Percentiles rank a stretch among this genome's conserved stretches.
phyloP scores from a whole-genome alignment of 2,329 filamentous ascomycete species.

The Cytospora mali region DNA sequence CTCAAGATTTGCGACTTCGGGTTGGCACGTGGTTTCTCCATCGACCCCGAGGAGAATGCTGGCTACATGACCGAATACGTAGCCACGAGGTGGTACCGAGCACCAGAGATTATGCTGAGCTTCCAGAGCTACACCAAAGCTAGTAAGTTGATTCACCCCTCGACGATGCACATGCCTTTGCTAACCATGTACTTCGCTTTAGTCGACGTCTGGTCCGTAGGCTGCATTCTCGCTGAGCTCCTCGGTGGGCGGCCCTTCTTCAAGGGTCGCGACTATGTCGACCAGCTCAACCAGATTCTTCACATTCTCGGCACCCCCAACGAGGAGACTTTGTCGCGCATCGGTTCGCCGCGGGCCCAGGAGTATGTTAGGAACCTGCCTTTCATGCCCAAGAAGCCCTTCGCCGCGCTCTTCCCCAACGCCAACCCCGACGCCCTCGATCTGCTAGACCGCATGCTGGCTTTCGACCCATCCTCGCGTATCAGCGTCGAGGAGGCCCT shows the following conservation, averaged over 20 bases:
- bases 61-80: constrained; percentile 99
- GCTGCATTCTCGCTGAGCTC: constrained; percentile 94
- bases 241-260: constrained; percentile 97
- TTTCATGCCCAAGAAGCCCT: constrained; percentile 91
- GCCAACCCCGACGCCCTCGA: constrained; percentile 96
- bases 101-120: constrained; percentile 98
- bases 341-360: constrained; percentile 92
- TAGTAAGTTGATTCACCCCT: constrained; percentile 66
- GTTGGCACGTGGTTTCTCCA: constrained; percentile 91
- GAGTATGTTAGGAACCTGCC: constrained; percentile 98
- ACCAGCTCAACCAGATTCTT: constrained; percentile 98
- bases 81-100: constrained; percentile 91
- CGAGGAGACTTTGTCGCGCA: constrained; percentile 89
- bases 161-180: constrained; percentile 8
- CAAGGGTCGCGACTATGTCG: constrained; percentile 98
- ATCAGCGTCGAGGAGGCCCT: constrained; percentile 94
- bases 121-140: constrained; percentile 99
- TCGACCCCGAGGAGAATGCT: constrained; percentile 96
- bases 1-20: constrained; percentile 99
- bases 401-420: constrained; percentile 85
- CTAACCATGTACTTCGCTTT: constrained; percentile 18
- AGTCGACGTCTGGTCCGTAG: constrained; percentile 99
- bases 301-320: constrained; percentile 97
- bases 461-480: constrained; percentile 91
- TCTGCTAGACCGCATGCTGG: constrained; percentile 94